Base-by-base conservation (phyloP, 495 filamentous ascomycete genomes). In the Lophiotrema nucula region DNA sequence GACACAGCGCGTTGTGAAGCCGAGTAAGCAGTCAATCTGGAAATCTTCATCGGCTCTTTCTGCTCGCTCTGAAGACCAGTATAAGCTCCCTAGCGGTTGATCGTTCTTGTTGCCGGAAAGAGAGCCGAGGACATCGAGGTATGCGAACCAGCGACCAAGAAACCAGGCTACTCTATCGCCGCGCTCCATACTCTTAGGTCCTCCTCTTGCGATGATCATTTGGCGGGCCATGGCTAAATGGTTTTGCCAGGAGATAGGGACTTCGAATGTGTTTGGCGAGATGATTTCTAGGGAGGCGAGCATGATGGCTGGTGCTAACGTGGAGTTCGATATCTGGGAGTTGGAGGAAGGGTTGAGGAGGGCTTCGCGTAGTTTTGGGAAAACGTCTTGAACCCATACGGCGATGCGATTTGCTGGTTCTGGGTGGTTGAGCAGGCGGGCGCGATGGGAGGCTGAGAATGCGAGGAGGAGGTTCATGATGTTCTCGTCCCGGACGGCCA, bases 241-340 rank as follows among this genome's bases (percentile, higher is more conserved):
- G 26, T 77, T 83, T 59, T 89, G 86, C 90, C 90, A 95, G 0
- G 81, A 73, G 24, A 86, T 81, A 2, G 85, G 82, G 3, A 88
- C 81, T 45, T 83, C 82, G 62, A 95, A 92, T 1, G 88, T 86
- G 47, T 84, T 86, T 5, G 90, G 90, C 2, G 88, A 90, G 38
- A 95, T 85, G 38, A 95, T 95, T 62, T 95, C 87, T 43, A 93
- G 75, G 0, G 89, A 92, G 4, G 89, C 81, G 27, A 95, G 76
- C 88, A 95, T 89, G 52, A 95, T 90, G 2, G 89, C 88, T 0
- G 90, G 89, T 10, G 90, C 88, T 18, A 95, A 76, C 59, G 88
- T 89, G 33, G 81, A 81, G 66, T 90, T 83, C 18, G 86, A 84
- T 41, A 89, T 84, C 28, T 77, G 78, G 41, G 68, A 67, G 43